Conservation (phyloP, 2,329 filamentous ascomycete species). For the Cladophialophora immunda region DNA sequence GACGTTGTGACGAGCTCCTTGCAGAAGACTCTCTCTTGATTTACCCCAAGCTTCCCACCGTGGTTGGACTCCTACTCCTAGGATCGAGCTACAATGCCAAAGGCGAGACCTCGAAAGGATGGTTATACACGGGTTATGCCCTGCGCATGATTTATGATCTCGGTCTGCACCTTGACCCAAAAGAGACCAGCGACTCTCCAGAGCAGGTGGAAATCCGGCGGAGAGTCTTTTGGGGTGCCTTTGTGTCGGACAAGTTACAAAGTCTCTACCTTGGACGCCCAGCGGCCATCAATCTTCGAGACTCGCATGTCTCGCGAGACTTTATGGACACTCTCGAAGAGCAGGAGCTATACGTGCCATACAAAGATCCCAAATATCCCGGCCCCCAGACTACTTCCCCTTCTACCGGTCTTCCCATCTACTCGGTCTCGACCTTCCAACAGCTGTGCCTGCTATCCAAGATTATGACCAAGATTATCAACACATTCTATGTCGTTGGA, state of each 20-base stretch:
- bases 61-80: constrained; percentile 61
- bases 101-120: constrained; percentile 62
- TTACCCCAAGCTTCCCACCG: constrained; percentile 47
- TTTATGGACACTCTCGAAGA: constrained; percentile 47
- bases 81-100: constrained; percentile 62
- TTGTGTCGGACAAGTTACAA: constrained; percentile 41
- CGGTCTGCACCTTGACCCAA: constrained; percentile 56
- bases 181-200: constrained; percentile 35
- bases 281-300: constrained; percentile 39
- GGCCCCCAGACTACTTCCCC: not conserved
- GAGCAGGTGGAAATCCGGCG: constrained; percentile 45
- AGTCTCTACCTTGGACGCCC: constrained; percentile 38
- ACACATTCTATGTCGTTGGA: constrained; percentile 46
- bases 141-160: constrained; percentile 66
- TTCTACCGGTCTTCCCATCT: constrained; percentile 4
- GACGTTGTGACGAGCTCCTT: constrained; percentile 58
- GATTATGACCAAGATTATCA: constrained; percentile 51
- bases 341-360: constrained; percentile 43
- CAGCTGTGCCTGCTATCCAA: constrained; percentile 48
- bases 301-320: constrained; percentile 41
- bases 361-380: constrained; percentile 25
- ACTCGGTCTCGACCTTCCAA: constrained; percentile 50
- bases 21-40: constrained; percentile 60
- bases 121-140: constrained; percentile 66
- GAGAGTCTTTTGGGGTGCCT: constrained; percentile 49